Conservation (phyloP, 345 rosid species). For the Eucalyptus urophylla region DNA sequence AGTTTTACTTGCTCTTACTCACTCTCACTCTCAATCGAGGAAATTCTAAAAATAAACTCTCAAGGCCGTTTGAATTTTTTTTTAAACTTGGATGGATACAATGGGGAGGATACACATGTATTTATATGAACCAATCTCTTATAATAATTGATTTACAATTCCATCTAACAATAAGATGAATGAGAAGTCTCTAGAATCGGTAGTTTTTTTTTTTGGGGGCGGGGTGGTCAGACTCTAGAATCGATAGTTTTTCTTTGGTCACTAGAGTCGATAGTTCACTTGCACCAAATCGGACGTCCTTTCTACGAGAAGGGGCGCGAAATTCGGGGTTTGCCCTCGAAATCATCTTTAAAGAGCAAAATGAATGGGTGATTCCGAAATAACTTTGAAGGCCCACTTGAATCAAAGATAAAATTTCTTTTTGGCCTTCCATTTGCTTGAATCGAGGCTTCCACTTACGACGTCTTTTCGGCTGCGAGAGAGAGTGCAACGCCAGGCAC, state of each 20-base stretch:
- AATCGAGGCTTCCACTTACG: neutral
- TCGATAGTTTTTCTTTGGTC: neutral
- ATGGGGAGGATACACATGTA: neutral
- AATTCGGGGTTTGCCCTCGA: neutral
- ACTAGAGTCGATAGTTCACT: neutral
- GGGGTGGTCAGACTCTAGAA: too few species aligned
- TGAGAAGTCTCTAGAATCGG: neutral
- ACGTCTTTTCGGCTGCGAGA: neutral
- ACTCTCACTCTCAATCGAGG: neutral
- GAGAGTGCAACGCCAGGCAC: neutral
- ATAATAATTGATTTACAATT: neutral
- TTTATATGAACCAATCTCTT: neutral
- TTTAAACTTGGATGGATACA: neutral
- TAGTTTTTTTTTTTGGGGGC: neutral
- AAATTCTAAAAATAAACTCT: neutral
- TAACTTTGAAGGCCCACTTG: neutral
- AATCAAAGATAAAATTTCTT: neutral
- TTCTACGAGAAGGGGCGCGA: neutral
- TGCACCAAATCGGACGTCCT: neutral
- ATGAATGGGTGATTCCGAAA: neutral
- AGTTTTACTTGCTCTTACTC: neutral
- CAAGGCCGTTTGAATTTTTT: neutral
- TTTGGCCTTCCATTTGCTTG: neutral
- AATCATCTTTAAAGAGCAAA: neutral
- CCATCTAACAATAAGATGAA: neutral